These are phyloP conservation scores for Phytophthora podocarpi DNA, from an alignment of 352 stramenopile genomes.

Conservation along the genomic window DNA sequence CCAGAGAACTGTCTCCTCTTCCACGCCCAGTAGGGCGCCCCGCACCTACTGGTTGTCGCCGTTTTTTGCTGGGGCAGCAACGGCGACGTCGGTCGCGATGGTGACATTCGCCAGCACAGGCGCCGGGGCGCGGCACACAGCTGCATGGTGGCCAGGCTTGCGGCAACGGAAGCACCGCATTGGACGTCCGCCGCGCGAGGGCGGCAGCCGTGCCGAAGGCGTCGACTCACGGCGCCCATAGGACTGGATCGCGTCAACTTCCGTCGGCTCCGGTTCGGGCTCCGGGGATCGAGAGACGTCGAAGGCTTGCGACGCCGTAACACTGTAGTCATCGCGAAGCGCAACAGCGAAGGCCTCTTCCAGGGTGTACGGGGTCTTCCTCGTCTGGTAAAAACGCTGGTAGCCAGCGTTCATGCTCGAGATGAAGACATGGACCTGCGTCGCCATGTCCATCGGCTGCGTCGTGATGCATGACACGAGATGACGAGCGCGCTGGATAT, in stretches of 20 bases:
- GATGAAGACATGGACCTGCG: constrained; percentile 30
- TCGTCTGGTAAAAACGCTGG: constrained; percentile 25
- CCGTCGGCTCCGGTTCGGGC: constrained; percentile 2
- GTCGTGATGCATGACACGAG: constrained; percentile 21
- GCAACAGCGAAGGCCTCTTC: constrained; percentile 20
- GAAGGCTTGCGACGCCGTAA: constrained; percentile 13
- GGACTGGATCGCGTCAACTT: constrained; percentile 14
- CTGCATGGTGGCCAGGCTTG: neutral
- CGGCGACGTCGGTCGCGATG: neutral
- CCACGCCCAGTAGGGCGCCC: neutral
- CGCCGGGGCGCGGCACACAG: constrained; percentile 4
- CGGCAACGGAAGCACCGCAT: constrained; percentile 7
- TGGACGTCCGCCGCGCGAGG: too few species aligned
- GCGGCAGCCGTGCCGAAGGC: neutral
- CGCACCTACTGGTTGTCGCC: constrained; percentile 12
- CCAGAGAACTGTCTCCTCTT: constrained; percentile 5
- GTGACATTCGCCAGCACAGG: neutral
- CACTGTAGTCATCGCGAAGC: constrained; percentile 22
- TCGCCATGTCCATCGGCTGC: constrained; percentile 20
- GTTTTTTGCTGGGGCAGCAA: neutral
- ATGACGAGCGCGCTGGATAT: constrained; percentile 25
- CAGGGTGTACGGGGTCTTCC: constrained; percentile 1
- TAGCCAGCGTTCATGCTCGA: constrained; percentile 19
- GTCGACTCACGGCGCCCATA: neutral
- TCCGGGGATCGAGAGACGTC: neutral